These are phyloP conservation scores for Ogataea henricii DNA, from an alignment of 805 yeast species.

Conservation along the genomic window DNA sequence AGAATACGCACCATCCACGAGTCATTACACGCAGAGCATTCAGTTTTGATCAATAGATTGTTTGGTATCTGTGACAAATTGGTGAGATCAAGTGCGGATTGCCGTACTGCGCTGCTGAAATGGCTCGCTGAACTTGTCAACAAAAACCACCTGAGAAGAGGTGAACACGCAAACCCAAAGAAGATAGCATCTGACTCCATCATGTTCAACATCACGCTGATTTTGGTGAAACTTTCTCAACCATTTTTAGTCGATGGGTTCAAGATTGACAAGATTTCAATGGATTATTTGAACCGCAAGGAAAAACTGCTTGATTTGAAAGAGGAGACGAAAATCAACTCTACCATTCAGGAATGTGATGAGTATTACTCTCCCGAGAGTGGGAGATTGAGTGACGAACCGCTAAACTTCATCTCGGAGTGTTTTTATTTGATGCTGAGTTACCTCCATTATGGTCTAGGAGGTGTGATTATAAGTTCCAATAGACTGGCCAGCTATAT, in stretches of 20 bases:
- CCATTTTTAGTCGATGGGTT: constrained; percentile 73
- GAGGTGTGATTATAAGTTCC: constrained; percentile 66
- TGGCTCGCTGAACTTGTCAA: constrained; percentile 79
- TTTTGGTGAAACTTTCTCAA: constrained; percentile 70
- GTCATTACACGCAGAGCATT: constrained; percentile 65
- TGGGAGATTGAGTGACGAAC: constrained; percentile 34
- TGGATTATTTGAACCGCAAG: constrained; percentile 60
- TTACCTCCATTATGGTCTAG: constrained; percentile 84
- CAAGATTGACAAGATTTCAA: constrained; percentile 77
- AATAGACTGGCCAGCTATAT: constrained; percentile 53
- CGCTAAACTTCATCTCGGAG: constrained; percentile 81
- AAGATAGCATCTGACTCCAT: constrained; percentile 77
- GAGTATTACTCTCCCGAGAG: constrained; percentile 50
- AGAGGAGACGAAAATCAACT: constrained; percentile 82
- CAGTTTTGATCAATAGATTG: constrained; percentile 58
- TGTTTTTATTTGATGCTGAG: constrained; percentile 80
- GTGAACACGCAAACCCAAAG: constrained; percentile 72
- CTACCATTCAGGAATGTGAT: constrained; percentile 71
- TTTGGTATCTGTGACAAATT: constrained; percentile 72
- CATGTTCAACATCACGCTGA: constrained; percentile 71
- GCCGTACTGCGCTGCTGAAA: constrained; percentile 63
- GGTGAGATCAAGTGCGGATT: constrained; percentile 66
- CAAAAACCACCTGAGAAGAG: constrained; percentile 82
- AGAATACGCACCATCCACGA: constrained; percentile 55
- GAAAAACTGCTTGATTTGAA: constrained; percentile 58